Base-by-base conservation (phyloP, 306 rosid species). In the Casuarina glauca region DNA sequence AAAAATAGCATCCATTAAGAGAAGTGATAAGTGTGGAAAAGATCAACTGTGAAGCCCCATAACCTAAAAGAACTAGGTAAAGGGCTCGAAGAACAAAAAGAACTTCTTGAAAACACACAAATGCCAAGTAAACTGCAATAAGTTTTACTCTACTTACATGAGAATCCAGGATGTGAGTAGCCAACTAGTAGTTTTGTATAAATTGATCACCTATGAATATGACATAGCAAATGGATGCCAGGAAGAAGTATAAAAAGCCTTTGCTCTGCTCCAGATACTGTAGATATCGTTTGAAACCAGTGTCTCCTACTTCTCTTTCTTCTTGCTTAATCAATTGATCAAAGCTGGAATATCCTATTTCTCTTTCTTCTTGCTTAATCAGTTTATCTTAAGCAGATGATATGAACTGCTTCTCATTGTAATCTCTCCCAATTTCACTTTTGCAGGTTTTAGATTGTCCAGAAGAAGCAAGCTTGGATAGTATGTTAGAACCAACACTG, bases 201-300 rank as follows among this genome's bases (percentile, higher is more conserved):
- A 82, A 77, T 64, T 82, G 91, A 50, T 89, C 74, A 17, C 69
- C 10, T 12, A 82, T 54, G 73, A 90, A 90, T 17, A 32, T 3
- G 3, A 79, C n/a, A 63, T 82, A 81, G 75, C 68, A 32, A 53
- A 87, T 39, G 1, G 69, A 39, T 44, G 84, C 62, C 69, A 49
- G 42, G 15, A 6, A 39, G 79, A 87, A 82, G 81, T 80, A 73
- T 38, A 90, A 74, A 17, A 80, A 84, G 9, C 94, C 89, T 74
- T 69, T 84, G 70, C 20, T 43, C 20, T 87, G 86, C 60, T 82
- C 86, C 76, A 90, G 44, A 78, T 90, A 90, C 66, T 86, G 89
- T 62, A 86, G 15, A 76, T 90, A 86, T 61, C 89, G 90, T 79
- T 79, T 88, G 55, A 86, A 76, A 69, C 94, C 88, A n/a, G 26